Evolutionary conservation across 768 basidiomycete species (phyloP), one percentile per base, ranked within the genome.

Genomic region (Clavaria fumosa): DNA sequence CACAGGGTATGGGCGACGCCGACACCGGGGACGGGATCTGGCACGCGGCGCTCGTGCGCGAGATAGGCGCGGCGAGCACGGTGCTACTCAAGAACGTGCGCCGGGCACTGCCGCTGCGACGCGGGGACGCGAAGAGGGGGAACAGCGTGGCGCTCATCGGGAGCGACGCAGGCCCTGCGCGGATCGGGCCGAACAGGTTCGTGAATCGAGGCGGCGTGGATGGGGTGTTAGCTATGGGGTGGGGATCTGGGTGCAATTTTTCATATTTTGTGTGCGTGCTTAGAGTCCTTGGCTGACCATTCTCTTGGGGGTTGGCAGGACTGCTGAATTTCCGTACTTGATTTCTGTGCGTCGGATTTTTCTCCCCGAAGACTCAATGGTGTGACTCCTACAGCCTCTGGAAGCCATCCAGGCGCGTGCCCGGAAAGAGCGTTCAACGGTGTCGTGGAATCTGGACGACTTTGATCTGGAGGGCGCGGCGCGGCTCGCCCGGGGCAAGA

Each of bases 171-270:
- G 80, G 71, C 4, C 79, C 81, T 1, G 69, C 72, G 15, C 56
- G 47, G 28, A 56, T 63, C 20, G 85, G 85, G 0, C 79, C 84
- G 0, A 88, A 86, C 48, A 66, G 72, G 37, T 84, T 73, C 37
- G 14, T 56, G 5, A 78, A 85, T 44, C 70, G 67, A 46, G 73
- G 68, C 34, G 75, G 76, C 18, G 57, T 61, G 23, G 10, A 37
- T 19, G 86, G 86, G 7, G 65, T 80, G 12, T 64, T 95, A 15
- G 86, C 85, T 5, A 79, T 89, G 78, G 88, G 88, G 10, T 95
- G 90, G 90, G 90, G 86, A 24, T 81, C 78, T 35, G 86, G 85
- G 57, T 64, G n/a, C n/a, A n/a, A n/a, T n/a, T n/a, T n/a, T n/a
- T n/a, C n/a, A n/a, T n/a, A n/a, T n/a, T n/a, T n/a, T n/a, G n/a